Conservation (phyloP, 495 filamentous ascomycete species). For the Penicillium paradoxum region DNA sequence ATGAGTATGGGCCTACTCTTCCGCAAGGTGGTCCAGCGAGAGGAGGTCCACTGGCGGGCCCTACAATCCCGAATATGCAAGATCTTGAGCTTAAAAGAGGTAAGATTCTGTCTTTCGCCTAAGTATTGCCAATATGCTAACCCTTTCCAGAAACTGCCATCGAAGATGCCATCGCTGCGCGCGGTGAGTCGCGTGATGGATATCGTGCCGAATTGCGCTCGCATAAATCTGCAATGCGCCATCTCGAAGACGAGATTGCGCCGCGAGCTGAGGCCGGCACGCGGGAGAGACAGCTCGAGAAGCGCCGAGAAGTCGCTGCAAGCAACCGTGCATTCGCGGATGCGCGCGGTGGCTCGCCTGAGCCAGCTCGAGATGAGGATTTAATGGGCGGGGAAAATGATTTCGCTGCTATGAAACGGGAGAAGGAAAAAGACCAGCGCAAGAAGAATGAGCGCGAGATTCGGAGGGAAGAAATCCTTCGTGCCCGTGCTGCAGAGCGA, state of each 20-base stretch:
- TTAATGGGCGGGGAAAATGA: conserved; percentile 43
- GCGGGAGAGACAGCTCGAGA: conserved; percentile 80
- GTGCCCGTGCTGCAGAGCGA: conserved; percentile 36
- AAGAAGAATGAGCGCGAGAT: conserved; percentile 44
- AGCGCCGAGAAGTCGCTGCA: conserved; percentile 56
- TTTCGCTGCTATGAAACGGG: conserved; percentile 35
- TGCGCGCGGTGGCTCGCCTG: conserved; percentile 38
- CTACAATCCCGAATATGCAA: conserved; percentile 66
- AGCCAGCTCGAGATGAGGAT: conserved; percentile 39
- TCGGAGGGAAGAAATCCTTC: conserved; percentile 40
- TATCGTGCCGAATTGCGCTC: conserved; percentile 53
- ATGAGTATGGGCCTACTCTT: conserved; percentile 69
- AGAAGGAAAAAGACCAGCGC: conserved; percentile 35
- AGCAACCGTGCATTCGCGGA: conserved; percentile 46
- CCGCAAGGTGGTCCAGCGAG: conserved; percentile 36
- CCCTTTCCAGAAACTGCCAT: conserved; percentile 39
- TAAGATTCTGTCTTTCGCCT: conserved; percentile 21
- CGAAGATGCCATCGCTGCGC: conserved; percentile 50
- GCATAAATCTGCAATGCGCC: conserved; percentile 30
- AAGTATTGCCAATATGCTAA: not conserved
- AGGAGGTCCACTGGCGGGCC: conserved; percentile 47
- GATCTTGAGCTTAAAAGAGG: conserved; percentile 70
- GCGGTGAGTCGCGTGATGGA: conserved; percentile 52
- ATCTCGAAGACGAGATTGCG: conserved; percentile 63
- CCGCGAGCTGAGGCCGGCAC: conserved; percentile 84